phyloP scores from a whole-genome alignment of 2,329 filamentous ascomycete species.

The Monosporascus cannonballus region DNA sequence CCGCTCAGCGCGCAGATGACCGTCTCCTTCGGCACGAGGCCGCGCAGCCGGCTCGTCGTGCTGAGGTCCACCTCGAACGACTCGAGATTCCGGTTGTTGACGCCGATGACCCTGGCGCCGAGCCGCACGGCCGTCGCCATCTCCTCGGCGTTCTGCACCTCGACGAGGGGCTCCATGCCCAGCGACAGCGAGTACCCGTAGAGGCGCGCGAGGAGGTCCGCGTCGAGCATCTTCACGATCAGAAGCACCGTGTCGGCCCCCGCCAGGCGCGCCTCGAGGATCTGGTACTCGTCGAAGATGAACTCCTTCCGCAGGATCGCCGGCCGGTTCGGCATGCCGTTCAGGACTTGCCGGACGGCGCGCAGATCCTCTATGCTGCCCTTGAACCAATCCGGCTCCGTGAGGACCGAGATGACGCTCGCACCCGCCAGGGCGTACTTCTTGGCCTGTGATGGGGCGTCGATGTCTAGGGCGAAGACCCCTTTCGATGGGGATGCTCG shows the following conservation, averaged over 20 bases:
- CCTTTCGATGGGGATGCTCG: constrained; percentile 95
- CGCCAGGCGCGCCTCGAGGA: constrained; percentile 85
- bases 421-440: constrained; percentile 91
- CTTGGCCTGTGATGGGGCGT: constrained; percentile 81
- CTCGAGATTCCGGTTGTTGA: constrained; percentile 95
- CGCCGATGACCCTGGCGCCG: constrained; percentile 86
- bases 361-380: constrained; percentile 91
- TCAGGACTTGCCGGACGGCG: constrained; percentile 79
- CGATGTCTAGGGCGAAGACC: constrained; percentile 80
- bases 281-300: constrained; percentile 97
- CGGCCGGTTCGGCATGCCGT: constrained; percentile 85
- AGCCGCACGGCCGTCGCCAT: constrained; percentile 84
- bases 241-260: constrained; percentile 92
- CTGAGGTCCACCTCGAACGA: constrained; percentile 95
- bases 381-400: constrained; percentile 98
- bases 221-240: constrained; percentile 96
- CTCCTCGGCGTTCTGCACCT: constrained; percentile 91
- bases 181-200: constrained; percentile 86
- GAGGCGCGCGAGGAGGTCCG: constrained; percentile 63
- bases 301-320: constrained; percentile 95
- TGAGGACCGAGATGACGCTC: constrained; percentile 96
- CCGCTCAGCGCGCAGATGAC: constrained; percentile 92
- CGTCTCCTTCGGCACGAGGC: constrained; percentile 77
- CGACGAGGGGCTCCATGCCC: constrained; percentile 95
- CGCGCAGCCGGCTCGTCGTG: constrained; percentile 83